Base-by-base conservation (phyloP, 1,139 yeast genomes). In the Nakaseomyces uthaithaninus region DNA sequence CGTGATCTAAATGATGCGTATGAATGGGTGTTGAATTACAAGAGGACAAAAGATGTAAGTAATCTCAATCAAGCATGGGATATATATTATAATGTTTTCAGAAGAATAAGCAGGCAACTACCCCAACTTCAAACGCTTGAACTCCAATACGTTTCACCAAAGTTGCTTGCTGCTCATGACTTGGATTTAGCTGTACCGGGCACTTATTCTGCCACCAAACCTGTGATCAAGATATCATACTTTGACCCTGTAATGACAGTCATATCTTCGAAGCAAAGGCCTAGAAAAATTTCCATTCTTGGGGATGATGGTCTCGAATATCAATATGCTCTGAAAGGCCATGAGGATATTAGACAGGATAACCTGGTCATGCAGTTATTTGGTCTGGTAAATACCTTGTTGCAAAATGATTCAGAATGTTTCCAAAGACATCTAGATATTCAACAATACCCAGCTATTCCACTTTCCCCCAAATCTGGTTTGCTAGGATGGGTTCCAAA, bases 61-160 rank as follows among this genome's bases (percentile, higher is more conserved):
- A 89, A 87, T 53, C 66, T 93, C 59, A 89, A 89, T 55, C 97
- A 89, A 60, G 97, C 97, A 0, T 91, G 98, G 98, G 97, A 91
- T 62, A 80, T 89, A 18, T 91, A 91, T 58, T 89, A 89, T 60
- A 84, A 84, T 50, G 95, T 91, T 3, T 91, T 91, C 74, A 75
- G 95, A 51, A 76, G 95, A 46, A 85, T 93, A 44, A 79, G 89
- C 47, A 74, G 94, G 46, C 95, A 87, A 60, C 65, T 93, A 34
- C 95, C 95, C 1, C 95, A 85, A 56, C 66, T 89, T 35, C 87
- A 83, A 46, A 79, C 86, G 22, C 69, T 91, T 46, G 98, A 93
- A 50, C 67, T 91, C 45, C 96, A 87, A 61, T 91, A 85, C 57
- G 96, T 89, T 7, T 87, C 97, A 2, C 96, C 98, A 1, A 83